Base-by-base conservation (phyloP, 352 stramenopile genomes). In the Phytophthora meadii region DNA sequence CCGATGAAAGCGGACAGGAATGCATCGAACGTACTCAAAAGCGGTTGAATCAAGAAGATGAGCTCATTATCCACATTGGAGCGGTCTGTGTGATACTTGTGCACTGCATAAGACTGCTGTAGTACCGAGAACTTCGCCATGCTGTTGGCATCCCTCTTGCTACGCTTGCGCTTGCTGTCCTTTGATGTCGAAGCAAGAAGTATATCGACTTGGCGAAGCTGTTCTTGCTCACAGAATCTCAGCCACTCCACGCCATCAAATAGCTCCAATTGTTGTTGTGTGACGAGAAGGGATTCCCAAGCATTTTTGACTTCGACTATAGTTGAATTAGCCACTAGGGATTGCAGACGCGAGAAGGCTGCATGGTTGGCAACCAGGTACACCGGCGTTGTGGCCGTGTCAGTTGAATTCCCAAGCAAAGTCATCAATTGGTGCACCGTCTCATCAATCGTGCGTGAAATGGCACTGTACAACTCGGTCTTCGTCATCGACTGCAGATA, bases 71-170 rank as follows among this genome's bases (percentile, higher is more conserved):
- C 80, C 28, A 92, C 79, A 11, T 77, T 82, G 15, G 83, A 87
- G 14, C 84, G 76, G 36, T 96, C 88, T 2, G 79, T 74, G 45
- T 92, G 83, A 65, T 93, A 84, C 55, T 80, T 68, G 57, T 93
- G 84, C 27, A 94, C 81, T 8, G 86, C 84, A 57, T 94, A 96
- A 41, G 88, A 96, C 54, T 94, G 86, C 51, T 96, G 85, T 24
- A 96, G 68, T 7, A 94, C 70, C 17, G 84, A 94, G 12, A 88
- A 73, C 2, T 55, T 67, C 0, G 63, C 78, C 25, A 88, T 25
- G 46, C 77, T 79, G 48, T 28, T 47, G 24, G 6, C 17, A 46
- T 45, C 57, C 52, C 24, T 28, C 58, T 72, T 70, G 11, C 44
- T 67, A 2, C 25, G 19, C 27, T 74, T 76, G 36, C 46, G 60